Conservation (phyloP, 2,329 filamentous ascomycete genomes). For the Aspergillus japonicus region DNA sequence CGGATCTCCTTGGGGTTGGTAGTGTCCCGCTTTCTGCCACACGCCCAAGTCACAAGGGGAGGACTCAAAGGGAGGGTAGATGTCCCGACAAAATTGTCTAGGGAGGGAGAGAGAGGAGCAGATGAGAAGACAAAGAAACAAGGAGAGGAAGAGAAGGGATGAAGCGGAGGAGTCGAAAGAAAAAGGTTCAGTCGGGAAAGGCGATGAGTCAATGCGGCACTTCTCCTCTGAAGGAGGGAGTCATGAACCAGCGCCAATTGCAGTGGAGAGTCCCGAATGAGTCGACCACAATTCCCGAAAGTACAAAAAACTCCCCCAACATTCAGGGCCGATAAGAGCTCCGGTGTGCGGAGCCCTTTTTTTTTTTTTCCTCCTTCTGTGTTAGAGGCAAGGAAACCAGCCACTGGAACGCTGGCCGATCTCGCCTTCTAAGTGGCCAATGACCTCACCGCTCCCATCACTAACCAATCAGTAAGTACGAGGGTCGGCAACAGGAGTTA, state of each 20-base stretch:
- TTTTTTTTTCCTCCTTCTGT: constrained; percentile 7
- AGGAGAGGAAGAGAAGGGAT: constrained; percentile 10
- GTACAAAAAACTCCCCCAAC: constrained; percentile 12
- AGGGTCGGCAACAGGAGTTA: neutral
- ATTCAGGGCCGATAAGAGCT: constrained; percentile 28
- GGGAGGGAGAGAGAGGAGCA: constrained; percentile 12
- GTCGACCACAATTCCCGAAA: constrained; percentile 9
- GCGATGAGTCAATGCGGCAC: constrained; percentile 31
- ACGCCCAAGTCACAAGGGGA: constrained; percentile 18
- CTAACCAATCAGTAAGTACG: neutral
- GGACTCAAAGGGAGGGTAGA: constrained; percentile 16
- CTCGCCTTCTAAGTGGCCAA: neutral
- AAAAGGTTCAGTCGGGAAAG: constrained; percentile 13
- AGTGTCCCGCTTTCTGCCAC: constrained; percentile 25
- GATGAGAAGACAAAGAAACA: constrained; percentile 10
- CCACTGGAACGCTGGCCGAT: constrained; percentile 1
- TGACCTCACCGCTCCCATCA: constrained; percentile 15
- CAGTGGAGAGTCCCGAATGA: constrained; percentile 3
- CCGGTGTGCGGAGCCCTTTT: constrained; percentile 28
- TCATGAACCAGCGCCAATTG: constrained; percentile 5
- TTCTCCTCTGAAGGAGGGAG: constrained; percentile 3
- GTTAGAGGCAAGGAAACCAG: neutral
- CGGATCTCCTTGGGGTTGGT: constrained; percentile 12
- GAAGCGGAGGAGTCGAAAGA: constrained; percentile 13
- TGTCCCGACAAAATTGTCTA: constrained; percentile 16